Conservation (phyloP, 78 protist species). For the Trichosphaerium sp. region DNA sequence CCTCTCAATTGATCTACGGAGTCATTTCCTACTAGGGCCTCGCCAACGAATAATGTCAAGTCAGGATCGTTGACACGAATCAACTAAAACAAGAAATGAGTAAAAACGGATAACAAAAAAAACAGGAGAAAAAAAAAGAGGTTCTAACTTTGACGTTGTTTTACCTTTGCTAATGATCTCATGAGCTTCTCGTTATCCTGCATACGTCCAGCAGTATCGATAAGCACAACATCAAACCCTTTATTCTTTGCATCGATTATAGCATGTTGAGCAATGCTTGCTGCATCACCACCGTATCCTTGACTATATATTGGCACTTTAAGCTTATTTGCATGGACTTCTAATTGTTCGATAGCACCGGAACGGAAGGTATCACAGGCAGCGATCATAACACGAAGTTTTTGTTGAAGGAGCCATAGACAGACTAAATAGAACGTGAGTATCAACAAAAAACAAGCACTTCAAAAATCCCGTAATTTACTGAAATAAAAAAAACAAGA, state of each 20-base stretch:
- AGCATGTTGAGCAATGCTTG: slow-evolving; percentile 80
- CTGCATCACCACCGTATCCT: slow-evolving; percentile 92
- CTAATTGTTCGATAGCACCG: slow-evolving; percentile 97
- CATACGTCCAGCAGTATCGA: slow-evolving; percentile 99
- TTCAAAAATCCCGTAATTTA: no score
- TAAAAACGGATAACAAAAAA: neutral
- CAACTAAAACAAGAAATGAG: slow-evolving; percentile 13
- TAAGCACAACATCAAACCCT: slow-evolving; percentile 74
- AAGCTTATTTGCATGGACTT: slow-evolving; percentile 70
- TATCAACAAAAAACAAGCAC: no score
- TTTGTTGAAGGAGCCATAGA: slow-evolving; percentile 69
- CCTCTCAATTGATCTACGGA: slow-evolving; percentile 93
- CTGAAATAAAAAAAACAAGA: no score
- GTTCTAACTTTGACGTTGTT: neutral
- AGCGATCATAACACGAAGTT: slow-evolving; percentile 76
- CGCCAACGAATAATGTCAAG: slow-evolving; percentile 98
- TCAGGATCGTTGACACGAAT: slow-evolving; percentile 79
- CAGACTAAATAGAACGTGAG: slow-evolving; percentile 20
- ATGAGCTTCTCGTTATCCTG: slow-evolving; percentile 94
- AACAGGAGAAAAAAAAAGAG: neutral
- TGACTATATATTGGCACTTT: slow-evolving; percentile 53
- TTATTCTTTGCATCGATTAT: slow-evolving; percentile 32
- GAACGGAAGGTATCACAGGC: slow-evolving; percentile 99
- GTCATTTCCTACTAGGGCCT: slow-evolving; percentile 99
- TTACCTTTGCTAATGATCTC: slow-evolving; percentile 79